phyloP scores from a whole-genome alignment of 2,329 filamentous ascomycete genomes.

The Xylariaceae sp. region DNA sequence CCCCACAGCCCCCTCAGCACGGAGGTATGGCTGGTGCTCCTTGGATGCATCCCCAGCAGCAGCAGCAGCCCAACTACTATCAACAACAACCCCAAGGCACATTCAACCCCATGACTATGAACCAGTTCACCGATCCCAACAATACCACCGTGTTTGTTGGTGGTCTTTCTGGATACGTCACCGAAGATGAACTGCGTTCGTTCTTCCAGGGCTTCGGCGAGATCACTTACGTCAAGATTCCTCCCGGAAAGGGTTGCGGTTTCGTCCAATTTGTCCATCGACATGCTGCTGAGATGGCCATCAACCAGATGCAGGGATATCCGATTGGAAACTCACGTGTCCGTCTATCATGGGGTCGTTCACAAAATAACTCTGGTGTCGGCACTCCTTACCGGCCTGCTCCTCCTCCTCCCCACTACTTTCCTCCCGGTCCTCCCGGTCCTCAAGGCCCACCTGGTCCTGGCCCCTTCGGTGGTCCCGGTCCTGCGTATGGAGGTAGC shows the following conservation, averaged over 20 bases:
- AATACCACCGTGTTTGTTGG: constrained; percentile 99
- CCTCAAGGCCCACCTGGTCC: constrained; percentile 28
- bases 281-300: constrained; percentile 98
- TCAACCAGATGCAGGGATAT: constrained; percentile 99
- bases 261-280: constrained; percentile 99
- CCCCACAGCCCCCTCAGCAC: constrained; percentile 39
- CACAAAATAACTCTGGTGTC: constrained; percentile 98
- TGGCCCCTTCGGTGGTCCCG: constrained; percentile 25
- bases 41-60: constrained; percentile 42
- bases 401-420: constrained; percentile 46
- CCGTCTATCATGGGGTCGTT: constrained; percentile 93
- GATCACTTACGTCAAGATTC: constrained; percentile 99
- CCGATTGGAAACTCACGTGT: constrained; percentile 98
- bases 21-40: constrained; percentile 33
- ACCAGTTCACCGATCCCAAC: constrained; percentile 99
- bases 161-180: constrained; percentile 94
- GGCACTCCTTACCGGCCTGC: constrained; percentile 96
- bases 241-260: constrained; percentile 96
- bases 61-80: constrained; percentile 40
- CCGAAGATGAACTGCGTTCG: constrained; percentile 97
- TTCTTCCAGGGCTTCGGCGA: constrained; percentile 99
- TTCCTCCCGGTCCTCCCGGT: constrained; percentile 27
- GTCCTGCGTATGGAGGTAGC: constrained; percentile 22
- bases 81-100: no score
- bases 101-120: constrained; percentile 63